These are phyloP conservation scores for Beauveria bassiana DNA, from an alignment of 2,329 filamentous ascomycete species.

Conservation along the genomic window DNA sequence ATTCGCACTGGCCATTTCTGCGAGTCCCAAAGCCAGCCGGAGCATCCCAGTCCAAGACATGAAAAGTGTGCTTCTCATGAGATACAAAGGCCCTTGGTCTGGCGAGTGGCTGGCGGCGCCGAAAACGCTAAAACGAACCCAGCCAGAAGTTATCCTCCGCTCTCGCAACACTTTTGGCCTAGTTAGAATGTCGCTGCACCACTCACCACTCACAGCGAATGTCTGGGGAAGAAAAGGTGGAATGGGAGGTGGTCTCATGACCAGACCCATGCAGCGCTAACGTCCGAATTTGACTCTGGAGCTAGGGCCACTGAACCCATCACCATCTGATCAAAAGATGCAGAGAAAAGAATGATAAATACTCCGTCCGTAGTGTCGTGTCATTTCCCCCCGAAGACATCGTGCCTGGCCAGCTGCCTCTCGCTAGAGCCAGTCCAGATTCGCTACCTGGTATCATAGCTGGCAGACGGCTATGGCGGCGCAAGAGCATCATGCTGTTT, in stretches of 20 bases:
- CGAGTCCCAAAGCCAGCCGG: not conserved
- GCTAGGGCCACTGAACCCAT: slow-evolving; percentile 9
- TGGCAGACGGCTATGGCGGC: not conserved
- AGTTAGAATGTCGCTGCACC: slow-evolving; percentile 7
- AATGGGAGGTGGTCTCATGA: slow-evolving; percentile 24
- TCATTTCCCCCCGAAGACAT: not conserved
- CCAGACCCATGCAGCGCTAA: slow-evolving; percentile 23
- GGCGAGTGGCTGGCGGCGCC: not conserved
- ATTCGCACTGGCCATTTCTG: not conserved
- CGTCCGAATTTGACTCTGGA: slow-evolving; percentile 10
- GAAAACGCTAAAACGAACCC: slow-evolving; percentile 4
- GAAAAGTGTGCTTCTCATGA: not conserved
- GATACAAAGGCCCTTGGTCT: not conserved
- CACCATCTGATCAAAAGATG: slow-evolving; percentile 10
- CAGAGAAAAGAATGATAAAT: not conserved
- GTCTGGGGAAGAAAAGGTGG: slow-evolving; percentile 12
- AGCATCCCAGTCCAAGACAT: not conserved
- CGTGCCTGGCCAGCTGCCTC: not conserved
- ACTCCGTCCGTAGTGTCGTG: not conserved
- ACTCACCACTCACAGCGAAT: slow-evolving; percentile 9
- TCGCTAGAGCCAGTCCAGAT: not conserved
- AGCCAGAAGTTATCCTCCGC: not conserved
- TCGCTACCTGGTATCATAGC: not conserved
- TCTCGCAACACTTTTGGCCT: not conserved
- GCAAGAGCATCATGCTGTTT: not conserved